A percentile compares a stretch with the other conserved stretches of the same genome.
phyloP scores from a whole-genome alignment of 345 rosid species.

The Citrus sp. region DNA sequence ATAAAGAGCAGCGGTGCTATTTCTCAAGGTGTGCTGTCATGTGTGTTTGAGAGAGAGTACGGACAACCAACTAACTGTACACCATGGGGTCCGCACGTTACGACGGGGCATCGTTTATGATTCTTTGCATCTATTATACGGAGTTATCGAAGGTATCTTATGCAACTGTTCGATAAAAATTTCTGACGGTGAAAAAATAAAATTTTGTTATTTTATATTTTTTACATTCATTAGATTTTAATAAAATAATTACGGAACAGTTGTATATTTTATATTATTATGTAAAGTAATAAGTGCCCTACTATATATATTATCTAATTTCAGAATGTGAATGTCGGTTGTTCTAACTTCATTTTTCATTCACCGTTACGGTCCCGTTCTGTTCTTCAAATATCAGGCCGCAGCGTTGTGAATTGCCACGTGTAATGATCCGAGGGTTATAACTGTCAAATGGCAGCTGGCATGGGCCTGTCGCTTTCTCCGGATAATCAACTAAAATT shows the following conservation, averaged over 20 bases:
- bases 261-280: no score
- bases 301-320: background rate
- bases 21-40: conserved; percentile 21
- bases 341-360: background rate
- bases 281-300: no score
- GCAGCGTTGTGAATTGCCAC: background rate
- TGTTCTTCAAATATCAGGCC: background rate
- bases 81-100: conserved; percentile 22
- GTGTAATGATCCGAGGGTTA: background rate
- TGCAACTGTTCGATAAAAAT: no score
- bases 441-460: background rate
- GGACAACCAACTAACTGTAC: conserved; percentile 22
- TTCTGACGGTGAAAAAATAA: no score
- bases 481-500: background rate
- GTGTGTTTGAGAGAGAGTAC: conserved; percentile 2
- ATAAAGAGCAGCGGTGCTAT: conserved; percentile 20
- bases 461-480: background rate
- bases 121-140: background rate
- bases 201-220: no score
- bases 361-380: background rate
- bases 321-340: background rate
- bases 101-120: background rate
- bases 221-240: no score
- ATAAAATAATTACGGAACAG: no score
- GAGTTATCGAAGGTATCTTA: no score